phyloP scores from a whole-genome alignment of 148 eudicot species.

The Pharnaceum exiguum region DNA sequence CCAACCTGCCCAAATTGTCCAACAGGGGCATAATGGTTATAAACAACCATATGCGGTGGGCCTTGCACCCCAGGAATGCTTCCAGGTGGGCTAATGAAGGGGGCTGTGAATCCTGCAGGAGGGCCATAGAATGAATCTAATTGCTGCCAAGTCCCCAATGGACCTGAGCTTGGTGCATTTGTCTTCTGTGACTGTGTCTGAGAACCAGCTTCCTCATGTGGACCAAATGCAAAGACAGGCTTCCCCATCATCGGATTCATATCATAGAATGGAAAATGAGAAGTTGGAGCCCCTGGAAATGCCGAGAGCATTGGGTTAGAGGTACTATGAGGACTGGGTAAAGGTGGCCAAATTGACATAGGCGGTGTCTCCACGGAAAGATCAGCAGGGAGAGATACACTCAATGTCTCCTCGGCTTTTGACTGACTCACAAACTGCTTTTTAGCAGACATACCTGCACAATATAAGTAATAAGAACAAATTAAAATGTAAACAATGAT shows the following conservation, averaged over 20 bases:
- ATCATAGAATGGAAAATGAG: constrained; percentile 90
- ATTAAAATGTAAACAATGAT: not conserved
- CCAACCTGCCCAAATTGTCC: constrained; percentile 98
- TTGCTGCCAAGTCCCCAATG: constrained; percentile 76
- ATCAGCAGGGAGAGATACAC: constrained; percentile 94
- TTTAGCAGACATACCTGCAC: constrained; percentile 46
- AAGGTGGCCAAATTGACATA: constrained; percentile 86
- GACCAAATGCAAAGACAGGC: constrained; percentile 78
- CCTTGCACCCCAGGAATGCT: constrained; percentile 82
- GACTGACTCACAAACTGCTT: constrained; percentile 45
- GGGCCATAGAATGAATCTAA: constrained; percentile 86
- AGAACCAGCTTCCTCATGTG: constrained; percentile 55
- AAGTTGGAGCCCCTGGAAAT: constrained; percentile 63
- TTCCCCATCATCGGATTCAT: constrained; percentile 86
- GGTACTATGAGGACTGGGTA: constrained; percentile 83
- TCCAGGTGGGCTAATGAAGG: constrained; percentile 82
- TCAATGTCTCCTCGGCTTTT: constrained; percentile 61
- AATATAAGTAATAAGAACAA: not conserved
- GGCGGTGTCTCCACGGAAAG: constrained; percentile 87
- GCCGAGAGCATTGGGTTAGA: constrained; percentile 71
- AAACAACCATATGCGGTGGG: constrained; percentile 92
- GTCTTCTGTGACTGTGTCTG: constrained; percentile 65
- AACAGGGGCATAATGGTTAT: constrained; percentile 93
- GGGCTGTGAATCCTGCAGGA: constrained; percentile 74
- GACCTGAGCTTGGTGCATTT: constrained; percentile 50